Conservation (phyloP, 495 filamentous ascomycete species). For the Daldinia caldariorum region DNA sequence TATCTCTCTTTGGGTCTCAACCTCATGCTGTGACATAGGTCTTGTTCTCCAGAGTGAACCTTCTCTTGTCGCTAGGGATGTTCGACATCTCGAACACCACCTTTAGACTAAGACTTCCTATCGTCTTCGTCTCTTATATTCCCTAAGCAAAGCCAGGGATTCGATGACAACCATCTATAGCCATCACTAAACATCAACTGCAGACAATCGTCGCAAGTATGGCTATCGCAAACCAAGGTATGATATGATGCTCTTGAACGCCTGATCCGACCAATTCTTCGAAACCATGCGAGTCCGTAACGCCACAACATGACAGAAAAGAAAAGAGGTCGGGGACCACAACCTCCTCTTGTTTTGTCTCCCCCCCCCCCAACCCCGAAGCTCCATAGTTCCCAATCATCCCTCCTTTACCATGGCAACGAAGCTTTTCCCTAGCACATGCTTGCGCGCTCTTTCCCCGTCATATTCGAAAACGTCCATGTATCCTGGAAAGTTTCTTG, state of each 20-base stretch:
- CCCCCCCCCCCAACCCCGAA: too few relatives aligned
- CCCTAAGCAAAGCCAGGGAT: constrained; percentile 16
- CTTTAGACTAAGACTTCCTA: constrained; percentile 2
- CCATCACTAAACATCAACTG: constrained; percentile 31
- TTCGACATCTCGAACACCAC: constrained; percentile 4
- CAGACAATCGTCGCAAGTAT: constrained; percentile 14
- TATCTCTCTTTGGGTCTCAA: not conserved
- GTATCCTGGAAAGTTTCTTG: not conserved
- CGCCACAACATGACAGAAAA: constrained; percentile 39
- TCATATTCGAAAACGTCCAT: not conserved
- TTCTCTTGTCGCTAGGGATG: not conserved
- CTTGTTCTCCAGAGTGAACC: not conserved
- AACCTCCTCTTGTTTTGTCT: constrained; percentile 26
- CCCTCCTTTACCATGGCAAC: not conserved
- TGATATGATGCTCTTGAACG: constrained; percentile 44
- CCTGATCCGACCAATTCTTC: constrained; percentile 29
- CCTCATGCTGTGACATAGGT: not conserved
- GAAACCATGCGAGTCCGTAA: constrained; percentile 45
- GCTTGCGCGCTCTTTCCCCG: not conserved
- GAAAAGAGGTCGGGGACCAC: constrained; percentile 23
- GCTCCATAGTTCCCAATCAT: not conserved
- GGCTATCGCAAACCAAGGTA: constrained; percentile 28
- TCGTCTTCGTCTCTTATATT: constrained; percentile 15
- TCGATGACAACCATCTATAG: constrained; percentile 36
- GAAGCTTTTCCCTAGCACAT: not conserved